Conservation (phyloP, 306 rosid genomes). For the Lithocarpus polystachyus region DNA sequence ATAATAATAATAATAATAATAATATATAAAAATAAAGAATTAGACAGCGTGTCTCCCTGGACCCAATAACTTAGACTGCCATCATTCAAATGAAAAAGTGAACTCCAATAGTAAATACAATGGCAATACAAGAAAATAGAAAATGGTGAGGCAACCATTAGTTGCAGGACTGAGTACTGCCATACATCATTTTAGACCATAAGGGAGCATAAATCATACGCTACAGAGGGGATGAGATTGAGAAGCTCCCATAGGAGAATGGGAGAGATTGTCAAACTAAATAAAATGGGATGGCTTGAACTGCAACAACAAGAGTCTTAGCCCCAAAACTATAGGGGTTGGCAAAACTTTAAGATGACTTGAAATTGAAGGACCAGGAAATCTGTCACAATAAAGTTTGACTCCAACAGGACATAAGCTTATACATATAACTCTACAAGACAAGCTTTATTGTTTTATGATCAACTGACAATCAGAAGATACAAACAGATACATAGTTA, state of each 20-base stretch:
- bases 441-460: background rate
- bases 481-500: background rate
- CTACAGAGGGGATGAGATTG: background rate
- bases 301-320: too few relatives aligned
- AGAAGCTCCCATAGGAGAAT: too few relatives aligned
- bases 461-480: background rate
- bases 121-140: background rate
- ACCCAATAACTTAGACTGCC: background rate
- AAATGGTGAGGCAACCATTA: too few relatives aligned
- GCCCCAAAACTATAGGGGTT: too few relatives aligned
- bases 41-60: background rate
- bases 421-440: background rate
- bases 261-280: background rate
- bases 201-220: background rate
- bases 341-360: background rate
- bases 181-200: background rate
- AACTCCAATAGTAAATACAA: background rate
- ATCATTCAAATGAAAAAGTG: background rate
- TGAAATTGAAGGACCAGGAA: background rate
- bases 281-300: too few relatives aligned
- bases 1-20: too few relatives aligned
- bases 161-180: background rate
- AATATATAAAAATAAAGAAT: background rate
- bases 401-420: background rate
- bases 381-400: too few relatives aligned